Base-by-base conservation (phyloP, 1,284 basidiomycete genomes). In the Fomitiporia mediterranea region DNA sequence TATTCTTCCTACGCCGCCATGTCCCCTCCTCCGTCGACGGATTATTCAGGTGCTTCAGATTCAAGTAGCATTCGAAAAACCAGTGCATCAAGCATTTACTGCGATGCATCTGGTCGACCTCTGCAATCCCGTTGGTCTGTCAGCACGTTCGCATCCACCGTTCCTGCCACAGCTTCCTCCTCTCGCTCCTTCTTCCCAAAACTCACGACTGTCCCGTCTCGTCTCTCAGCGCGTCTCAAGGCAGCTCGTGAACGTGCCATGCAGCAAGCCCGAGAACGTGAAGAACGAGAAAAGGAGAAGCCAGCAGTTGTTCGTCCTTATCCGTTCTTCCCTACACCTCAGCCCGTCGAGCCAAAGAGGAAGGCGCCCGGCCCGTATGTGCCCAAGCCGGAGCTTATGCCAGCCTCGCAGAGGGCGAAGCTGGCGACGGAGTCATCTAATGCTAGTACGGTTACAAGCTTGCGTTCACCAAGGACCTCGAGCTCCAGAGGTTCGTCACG, bases 291-390 rank as follows among this genome's bases (percentile, higher is more conserved):
- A n/a, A 42, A 34, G 38, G 38, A 28, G 15, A 25, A 53, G 44
- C 51, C 56, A 15, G 40, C 40, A 19, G 39, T 38, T 7, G 35
- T 46, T 15, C 43, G 42, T 3, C 44, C 44, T 34, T 53, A 42
- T 32, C 56, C 56, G 25, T 58, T 58, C 51, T 58, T 58, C 56
- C 56, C 56, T 4, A 53, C 43, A 7, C 56, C 56, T n/a, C 48
- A 43, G 1, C 51, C 56, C 17, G 51, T 51, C 23, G 40, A 35
- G 19, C 56, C 56, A 13, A 58, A 53, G 51, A 38, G 51, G 8
- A 58, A 58, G 56, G 53, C 28, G 19, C 56, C 56, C 9, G 56
- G 56, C 5, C 30, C 21, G 9, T 58, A 53, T 27, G 38, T 53
- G 13, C 51, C 51, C 15, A 58, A 58, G 21, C 43, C 43, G 8